Evolutionary conservation across 371 early-diverging fungal genomes (phyloP), one percentile per base, ranked within the genome.

Genomic region (Mortierella sp.): DNA sequence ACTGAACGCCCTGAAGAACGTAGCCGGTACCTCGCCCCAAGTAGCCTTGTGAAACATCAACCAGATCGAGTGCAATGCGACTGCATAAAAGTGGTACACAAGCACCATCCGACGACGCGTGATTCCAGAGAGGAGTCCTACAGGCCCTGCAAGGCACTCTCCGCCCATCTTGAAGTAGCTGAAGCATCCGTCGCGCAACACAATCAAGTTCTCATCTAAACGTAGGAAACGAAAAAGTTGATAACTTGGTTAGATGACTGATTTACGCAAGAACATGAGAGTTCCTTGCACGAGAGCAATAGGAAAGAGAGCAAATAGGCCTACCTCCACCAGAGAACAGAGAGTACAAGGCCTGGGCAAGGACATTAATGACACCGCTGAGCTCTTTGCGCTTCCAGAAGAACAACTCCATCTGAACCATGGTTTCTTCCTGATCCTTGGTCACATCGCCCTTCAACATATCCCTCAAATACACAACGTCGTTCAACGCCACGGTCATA

Each of bases 401-500:
- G 87, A 94, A 91, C 28, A 83, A 65, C 79, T 88, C 89, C 92
- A 96, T 89, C 70, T 92, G 88, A 65, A 91, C 91, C 65, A 91
- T 79, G 13, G 95, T 87, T 68, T 91, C 82, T 38, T 90, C 90
- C 57, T 88, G 84, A 48, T 92, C 90, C 26, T 84, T 87, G 52
- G 92, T 88, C 50, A 91, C 92, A 48, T 94, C 92, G 9, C 92
- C 88, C 57, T 87, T 87, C 75, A 90, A 83, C 74, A 79, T 83
- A 54, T 86, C 82, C 44, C 88, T 80, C 50, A 97, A 73, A 14
- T 92, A 90, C 2, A 97, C 93, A 6, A 96, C 96, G 88, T 99
- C 99, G 90, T 95, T 94, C 50, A 98, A 89, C 2, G 95, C 99
- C 0, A 99, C 96, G 0, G 99, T 98, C 99, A 99, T 99, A 26